A percentile compares a stretch with the other conserved stretches of the same genome.
phyloP scores from a whole-genome alignment of 768 basidiomycete species.

The Jaapia argillacea region DNA sequence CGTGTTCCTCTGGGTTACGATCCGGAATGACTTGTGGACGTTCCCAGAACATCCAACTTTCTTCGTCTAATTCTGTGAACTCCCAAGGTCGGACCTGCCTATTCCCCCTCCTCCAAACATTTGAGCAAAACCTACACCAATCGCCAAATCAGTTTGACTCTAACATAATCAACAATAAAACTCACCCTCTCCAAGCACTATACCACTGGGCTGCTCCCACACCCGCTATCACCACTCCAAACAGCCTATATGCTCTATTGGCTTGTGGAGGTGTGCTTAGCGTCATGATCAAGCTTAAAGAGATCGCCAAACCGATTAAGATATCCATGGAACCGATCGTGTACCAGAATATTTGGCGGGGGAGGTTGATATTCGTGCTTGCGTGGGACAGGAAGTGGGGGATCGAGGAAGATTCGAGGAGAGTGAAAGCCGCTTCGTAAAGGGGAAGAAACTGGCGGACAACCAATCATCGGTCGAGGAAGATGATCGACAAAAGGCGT shows the following conservation, averaged over 20 bases:
- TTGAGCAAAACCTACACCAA: slow-evolving; percentile 20
- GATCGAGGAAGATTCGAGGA: slow-evolving; percentile 20
- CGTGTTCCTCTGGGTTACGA: no score
- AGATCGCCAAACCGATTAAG: slow-evolving; percentile 12
- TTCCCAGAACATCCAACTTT: slow-evolving; percentile 8
- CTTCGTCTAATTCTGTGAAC: slow-evolving; percentile 21
- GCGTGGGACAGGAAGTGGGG: slow-evolving; percentile 22
- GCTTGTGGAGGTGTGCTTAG: slow-evolving; percentile 14
- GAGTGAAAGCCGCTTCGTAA: slow-evolving; percentile 23
- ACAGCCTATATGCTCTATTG: slow-evolving; percentile 4
- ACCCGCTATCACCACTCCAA: not conserved
- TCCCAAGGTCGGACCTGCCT: slow-evolving; percentile 30
- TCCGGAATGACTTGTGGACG: no score
- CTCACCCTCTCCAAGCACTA: slow-evolving; percentile 23
- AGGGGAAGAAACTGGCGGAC: slow-evolving; percentile 27
- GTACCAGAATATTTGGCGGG: slow-evolving; percentile 27
- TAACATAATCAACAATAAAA: slow-evolving; percentile 1
- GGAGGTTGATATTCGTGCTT: slow-evolving; percentile 24
- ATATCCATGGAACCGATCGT: not conserved
- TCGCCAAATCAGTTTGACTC: no score
- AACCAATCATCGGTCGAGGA: no score
- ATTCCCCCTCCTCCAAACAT: slow-evolving; percentile 22
- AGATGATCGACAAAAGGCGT: no score
- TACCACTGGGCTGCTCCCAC: slow-evolving; percentile 9
- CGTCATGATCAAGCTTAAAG: slow-evolving; percentile 16